Evolutionary conservation across 2,329 filamentous ascomycete species (phyloP).

Genomic region (Trichophyton mentagrophytes): DNA sequence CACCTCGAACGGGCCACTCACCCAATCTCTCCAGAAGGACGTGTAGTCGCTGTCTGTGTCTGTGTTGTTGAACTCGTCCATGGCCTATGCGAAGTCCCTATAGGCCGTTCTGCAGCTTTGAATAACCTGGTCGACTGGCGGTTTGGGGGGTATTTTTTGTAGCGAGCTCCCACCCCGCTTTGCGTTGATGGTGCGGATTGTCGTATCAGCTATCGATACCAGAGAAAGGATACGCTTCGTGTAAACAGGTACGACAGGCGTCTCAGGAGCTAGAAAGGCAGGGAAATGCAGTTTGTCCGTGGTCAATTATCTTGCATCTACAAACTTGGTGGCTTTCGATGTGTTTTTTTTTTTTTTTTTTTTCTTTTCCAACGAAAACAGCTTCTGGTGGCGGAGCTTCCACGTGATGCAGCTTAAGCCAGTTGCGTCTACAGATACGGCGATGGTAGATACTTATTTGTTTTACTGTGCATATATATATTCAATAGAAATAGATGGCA

Average conservation of each 20-base stretch:
- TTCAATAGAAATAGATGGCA: too few species aligned
- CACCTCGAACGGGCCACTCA: conserved; percentile 39
- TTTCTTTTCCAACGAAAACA: background rate
- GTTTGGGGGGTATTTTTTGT: too few species aligned
- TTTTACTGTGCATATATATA: too few species aligned
- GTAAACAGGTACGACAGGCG: background rate
- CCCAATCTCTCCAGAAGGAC: conserved; percentile 99
- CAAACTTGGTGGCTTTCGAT: background rate
- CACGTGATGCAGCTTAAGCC: background rate
- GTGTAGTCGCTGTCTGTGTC: conserved; percentile 99
- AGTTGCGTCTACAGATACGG: too few species aligned
- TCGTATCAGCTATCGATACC: background rate
- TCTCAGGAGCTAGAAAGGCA: background rate
- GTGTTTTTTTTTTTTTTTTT: background rate
- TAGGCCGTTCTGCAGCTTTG: background rate
- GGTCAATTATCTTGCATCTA: background rate
- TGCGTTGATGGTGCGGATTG: background rate
- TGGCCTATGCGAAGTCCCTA: conserved; percentile 26
- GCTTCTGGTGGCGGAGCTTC: background rate
- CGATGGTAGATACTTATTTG: too few species aligned
- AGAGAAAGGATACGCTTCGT: background rate
- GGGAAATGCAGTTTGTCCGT: background rate
- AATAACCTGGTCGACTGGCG: background rate
- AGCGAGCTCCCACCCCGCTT: background rate
- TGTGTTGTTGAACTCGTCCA: conserved; percentile 88